Evolutionary conservation across 495 filamentous ascomycete genomes (phyloP).

Genomic region (Umbilicaria muhlenbergii): DNA sequence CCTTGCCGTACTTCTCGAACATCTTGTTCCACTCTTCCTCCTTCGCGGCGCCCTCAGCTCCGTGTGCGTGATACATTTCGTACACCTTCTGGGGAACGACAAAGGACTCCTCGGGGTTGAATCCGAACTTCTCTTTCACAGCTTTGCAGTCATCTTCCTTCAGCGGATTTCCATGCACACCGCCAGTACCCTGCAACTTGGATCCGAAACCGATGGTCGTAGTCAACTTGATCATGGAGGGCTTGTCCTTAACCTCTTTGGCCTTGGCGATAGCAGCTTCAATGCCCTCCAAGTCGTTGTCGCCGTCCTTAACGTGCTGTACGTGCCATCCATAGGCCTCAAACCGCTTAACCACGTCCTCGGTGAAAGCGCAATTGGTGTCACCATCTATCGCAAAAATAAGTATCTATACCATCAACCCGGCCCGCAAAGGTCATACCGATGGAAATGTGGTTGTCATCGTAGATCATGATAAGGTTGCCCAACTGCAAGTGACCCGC

Average conservation of each 20-base stretch:
- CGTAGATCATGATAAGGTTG: slow-evolving; percentile 92
- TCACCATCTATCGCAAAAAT: slow-evolving; percentile 51
- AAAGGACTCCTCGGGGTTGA: slow-evolving; percentile 88
- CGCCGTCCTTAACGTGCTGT: slow-evolving; percentile 73
- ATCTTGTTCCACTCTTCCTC: slow-evolving; percentile 95
- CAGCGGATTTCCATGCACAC: slow-evolving; percentile 88
- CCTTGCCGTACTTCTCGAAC: slow-evolving; percentile 65
- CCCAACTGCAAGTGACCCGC: slow-evolving; percentile 95
- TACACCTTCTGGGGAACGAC: slow-evolving; percentile 91
- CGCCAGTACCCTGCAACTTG: slow-evolving; percentile 78
- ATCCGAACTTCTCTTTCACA: slow-evolving; percentile 88
- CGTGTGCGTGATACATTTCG: slow-evolving; percentile 70
- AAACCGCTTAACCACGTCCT: slow-evolving; percentile 91
- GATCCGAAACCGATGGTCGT: slow-evolving; percentile 98
- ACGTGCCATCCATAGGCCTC: slow-evolving; percentile 97
- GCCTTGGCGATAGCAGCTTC: slow-evolving; percentile 75
- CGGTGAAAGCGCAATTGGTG: slow-evolving; percentile 90
- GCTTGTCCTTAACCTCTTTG: slow-evolving; percentile 86
- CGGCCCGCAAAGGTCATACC: slow-evolving; percentile 28
- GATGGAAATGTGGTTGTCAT: slow-evolving; percentile 97
- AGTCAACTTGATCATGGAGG: slow-evolving; percentile 88
- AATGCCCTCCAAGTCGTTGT: slow-evolving; percentile 77
- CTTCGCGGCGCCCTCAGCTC: slow-evolving; percentile 68
- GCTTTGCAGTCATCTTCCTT: slow-evolving; percentile 85
- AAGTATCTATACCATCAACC: background rate